Evolutionary conservation across 495 filamentous ascomycete species (phyloP), one percentile per base, ranked within the genome.

Genomic region (Hypomontagnella monticulosa): DNA sequence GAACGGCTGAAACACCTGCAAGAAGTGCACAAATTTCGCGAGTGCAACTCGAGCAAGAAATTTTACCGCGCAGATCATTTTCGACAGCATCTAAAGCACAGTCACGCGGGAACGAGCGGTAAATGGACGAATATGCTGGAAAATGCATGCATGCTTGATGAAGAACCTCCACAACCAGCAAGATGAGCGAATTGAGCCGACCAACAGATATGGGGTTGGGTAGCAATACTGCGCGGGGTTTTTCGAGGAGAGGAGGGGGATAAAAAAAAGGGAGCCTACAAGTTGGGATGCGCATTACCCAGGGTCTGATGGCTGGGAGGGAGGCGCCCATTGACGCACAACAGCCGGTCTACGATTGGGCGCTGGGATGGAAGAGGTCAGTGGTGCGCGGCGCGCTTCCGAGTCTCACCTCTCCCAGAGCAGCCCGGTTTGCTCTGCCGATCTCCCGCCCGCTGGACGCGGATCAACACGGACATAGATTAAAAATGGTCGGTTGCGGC

Each of bases 121-220:
- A 98, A 98, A 74, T 98, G 96, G 95, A 99, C 95, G 15, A 99
- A 99, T 75, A 94, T 96, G 81, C 78, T 99, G 40, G 95, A 99
- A 73, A 96, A 91, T 71, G 92, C 93, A 30, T 98, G 95, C 76
- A 96, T 97, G 94, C 90, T 93, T 77, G 93, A 97, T 63, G 94
- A 98, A 75, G 79, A 81, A 23, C 73, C 76, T 38, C 75, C 77
- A 4, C 72, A 72, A 32, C 69, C 69, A 55, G 49, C 70, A 20
- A 69, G 72, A 66, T 74, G 70, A 74, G 51, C 57, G 32, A 60
- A 58, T 63, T 59, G 65, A 53, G 49, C 49, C 12, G 46, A 58
- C 20, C 18, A 51, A 27, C 43, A 61, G 19, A 40, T 55, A 64
- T 19, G 55, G 50, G 59, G 56, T 63, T 67, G 55, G 68, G 65